These are phyloP conservation scores for Penicillium crystallinum DNA, from an alignment of 495 filamentous ascomycete species.

Conservation along the genomic window DNA sequence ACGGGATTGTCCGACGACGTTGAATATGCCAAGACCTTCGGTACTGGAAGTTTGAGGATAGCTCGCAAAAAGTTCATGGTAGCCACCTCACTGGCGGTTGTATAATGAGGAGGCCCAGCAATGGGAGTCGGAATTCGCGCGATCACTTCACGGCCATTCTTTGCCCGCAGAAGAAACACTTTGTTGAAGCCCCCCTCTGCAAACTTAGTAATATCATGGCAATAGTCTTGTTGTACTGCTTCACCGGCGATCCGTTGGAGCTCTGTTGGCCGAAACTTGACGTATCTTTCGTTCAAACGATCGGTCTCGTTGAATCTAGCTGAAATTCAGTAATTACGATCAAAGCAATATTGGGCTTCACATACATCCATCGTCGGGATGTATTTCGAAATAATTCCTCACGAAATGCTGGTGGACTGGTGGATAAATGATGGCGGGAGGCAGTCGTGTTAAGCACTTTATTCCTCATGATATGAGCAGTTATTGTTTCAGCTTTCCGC, in stretches of 20 bases:
- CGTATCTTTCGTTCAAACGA: slow-evolving; percentile 24
- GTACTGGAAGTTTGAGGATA: slow-evolving; percentile 30
- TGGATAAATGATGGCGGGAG: slow-evolving; percentile 16
- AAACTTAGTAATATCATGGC: slow-evolving; percentile 21
- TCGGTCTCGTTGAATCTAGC: slow-evolving; percentile 26
- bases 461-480: too few species aligned
- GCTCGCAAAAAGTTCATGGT: slow-evolving; percentile 35
- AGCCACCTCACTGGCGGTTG: slow-evolving; percentile 42
- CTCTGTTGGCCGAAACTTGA: slow-evolving; percentile 27
- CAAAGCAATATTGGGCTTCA: slow-evolving; percentile 2
- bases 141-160: slow-evolving; percentile 31
- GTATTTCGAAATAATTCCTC: slow-evolving; percentile 28
- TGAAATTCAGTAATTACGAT: slow-evolving; percentile 3
- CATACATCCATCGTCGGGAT: slow-evolving; percentile 24
- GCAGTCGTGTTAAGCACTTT: too few species aligned
- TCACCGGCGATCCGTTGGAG: slow-evolving; percentile 27
- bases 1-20: slow-evolving; percentile 23
- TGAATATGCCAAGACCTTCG: slow-evolving; percentile 27
- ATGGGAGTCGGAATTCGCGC: slow-evolving; percentile 33
- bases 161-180: slow-evolving; percentile 23
- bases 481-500: too few species aligned
- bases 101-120: slow-evolving; percentile 30
- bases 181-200: slow-evolving; percentile 37
- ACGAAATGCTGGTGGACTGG: slow-evolving; percentile 8
- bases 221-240: slow-evolving; percentile 24